Evolutionary conservation across 805 yeast genomes (phyloP), one percentile per base, ranked within the genome.

Genomic region (Cyberlindnera subsufficiens): DNA sequence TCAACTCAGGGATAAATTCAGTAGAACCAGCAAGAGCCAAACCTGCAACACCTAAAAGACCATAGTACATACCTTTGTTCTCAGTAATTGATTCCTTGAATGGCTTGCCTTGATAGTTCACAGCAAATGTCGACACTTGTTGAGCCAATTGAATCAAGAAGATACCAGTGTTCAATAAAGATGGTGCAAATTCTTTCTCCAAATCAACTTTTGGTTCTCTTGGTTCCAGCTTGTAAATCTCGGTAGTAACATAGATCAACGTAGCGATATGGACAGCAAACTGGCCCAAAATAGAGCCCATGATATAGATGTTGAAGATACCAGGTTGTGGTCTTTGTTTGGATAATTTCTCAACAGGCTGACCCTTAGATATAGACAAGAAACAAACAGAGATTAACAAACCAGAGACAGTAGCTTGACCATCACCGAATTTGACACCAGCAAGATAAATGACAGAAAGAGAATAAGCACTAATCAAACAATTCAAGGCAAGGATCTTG

Each of bases 371-470:
- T 57, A 93, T 88, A 40, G 96, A 86, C 64, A 89, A 74, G 79
- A 93, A 93, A 72, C 99, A 93, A 49, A 89, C 93, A 45, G 95
- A 82, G 61, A 93, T 73, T 56, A 93, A 74, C 50, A 93, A 63
- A 47, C 99, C 99, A n/a, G 96, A 86, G 41, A 86, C 83, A 16
- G 98, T 91, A n/a, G 95, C 88, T 71, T 93, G 99, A 29, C 88
- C 95, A 66, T 93, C 99, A 56, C 99, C 97, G 64, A 91, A 88
- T 67, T 93, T 93, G 59, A 93, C 95, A 67, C 99, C 99, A 13
- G 98, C 97, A 56, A 93, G 73, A 65, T 86, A 93, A 60, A 93
- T 77, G 32, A 93, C 96, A 35, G 96, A 86, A 57, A 91, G 73
- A 2, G 98, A 89, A 64, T 93, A 93, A 29, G 99, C 99, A 53